A percentile compares a stretch with the other conserved stretches of the same genome.
Evolutionary conservation across 2,329 filamentous ascomycete species (phyloP).

Genomic region (Stachybotrys elegans): DNA sequence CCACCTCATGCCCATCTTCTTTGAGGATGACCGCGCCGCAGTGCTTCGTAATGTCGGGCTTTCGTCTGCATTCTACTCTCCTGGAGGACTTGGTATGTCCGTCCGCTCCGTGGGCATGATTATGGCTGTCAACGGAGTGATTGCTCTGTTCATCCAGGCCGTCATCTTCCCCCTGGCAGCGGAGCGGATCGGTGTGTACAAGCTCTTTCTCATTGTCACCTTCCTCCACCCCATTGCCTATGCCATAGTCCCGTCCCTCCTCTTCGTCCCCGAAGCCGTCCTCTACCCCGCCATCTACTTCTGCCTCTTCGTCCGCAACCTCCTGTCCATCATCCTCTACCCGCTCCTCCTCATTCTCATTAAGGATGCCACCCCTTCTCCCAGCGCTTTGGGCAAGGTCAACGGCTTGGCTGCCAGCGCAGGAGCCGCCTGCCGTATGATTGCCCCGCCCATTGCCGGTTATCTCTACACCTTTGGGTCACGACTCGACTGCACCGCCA

Average conservation of each 20-base stretch:
- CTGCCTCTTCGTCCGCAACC: conserved; percentile 52
- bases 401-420: conserved; percentile 63
- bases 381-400: conserved; percentile 54
- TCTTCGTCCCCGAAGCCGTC: conserved; percentile 46
- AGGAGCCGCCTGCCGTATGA: conserved; percentile 61
- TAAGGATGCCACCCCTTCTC: conserved; percentile 58
- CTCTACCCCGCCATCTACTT: conserved; percentile 55
- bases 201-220: conserved; percentile 53
- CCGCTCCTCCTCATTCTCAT: conserved; percentile 62
- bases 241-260: conserved; percentile 52
- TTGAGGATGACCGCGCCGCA: conserved; percentile 65
- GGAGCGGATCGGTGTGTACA: conserved; percentile 52
- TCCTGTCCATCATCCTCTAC: conserved; percentile 60
- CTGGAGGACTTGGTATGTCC: conserved; percentile 59
- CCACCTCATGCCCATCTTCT: conserved; percentile 85
- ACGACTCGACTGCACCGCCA: conserved; percentile 51
- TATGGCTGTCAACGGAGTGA: conserved; percentile 53
- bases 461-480: conserved; percentile 58
- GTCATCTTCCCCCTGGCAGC: conserved; percentile 58
- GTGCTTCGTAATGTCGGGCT: conserved; percentile 27
- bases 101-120: conserved; percentile 58
- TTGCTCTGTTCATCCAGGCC: conserved; percentile 55
- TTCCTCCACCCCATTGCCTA: conserved; percentile 59
- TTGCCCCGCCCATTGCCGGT: conserved; percentile 60
- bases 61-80: conserved; percentile 47